A percentile compares a stretch with the other conserved stretches of the same genome.
Evolutionary conservation across 2,329 filamentous ascomycete genomes (phyloP).

Genomic region (Truncatella angustata): DNA sequence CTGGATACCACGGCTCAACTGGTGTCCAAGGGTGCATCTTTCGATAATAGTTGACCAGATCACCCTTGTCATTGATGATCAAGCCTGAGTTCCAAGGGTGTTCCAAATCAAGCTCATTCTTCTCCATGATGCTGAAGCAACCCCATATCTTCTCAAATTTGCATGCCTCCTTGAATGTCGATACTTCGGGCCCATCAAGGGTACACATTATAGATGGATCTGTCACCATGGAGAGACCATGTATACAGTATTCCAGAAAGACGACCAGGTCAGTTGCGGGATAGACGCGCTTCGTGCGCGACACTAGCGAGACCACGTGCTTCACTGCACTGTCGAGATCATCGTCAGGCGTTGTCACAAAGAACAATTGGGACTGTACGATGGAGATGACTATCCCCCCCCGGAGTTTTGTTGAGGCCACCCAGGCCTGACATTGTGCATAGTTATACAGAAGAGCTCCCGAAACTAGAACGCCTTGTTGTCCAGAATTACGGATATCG

Average conservation of each 20-base stretch:
- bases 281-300: neutral
- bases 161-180: constrained; percentile 23
- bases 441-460: too few species aligned
- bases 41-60: neutral
- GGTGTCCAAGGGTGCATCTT: constrained; percentile 2
- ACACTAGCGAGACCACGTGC: neutral
- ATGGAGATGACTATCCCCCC: neutral
- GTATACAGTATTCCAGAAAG: constrained; percentile 28
- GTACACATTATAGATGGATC: constrained; percentile 26
- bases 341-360: neutral
- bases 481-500: too few species aligned
- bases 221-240: constrained; percentile 25
- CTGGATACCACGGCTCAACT: constrained; percentile 1
- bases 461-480: too few species aligned
- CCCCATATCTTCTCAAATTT: constrained; percentile 24
- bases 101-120: neutral
- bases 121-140: constrained; percentile 29
- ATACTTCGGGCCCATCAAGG: constrained; percentile 26
- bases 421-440: neutral
- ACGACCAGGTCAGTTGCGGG: constrained; percentile 20
- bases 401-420: neutral
- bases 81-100: neutral
- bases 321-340: neutral
- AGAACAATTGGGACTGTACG: neutral
- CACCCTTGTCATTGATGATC: neutral